phyloP scores from a whole-genome alignment of 2,329 filamentous ascomycete genomes.

The Blastomyces parvus region DNA sequence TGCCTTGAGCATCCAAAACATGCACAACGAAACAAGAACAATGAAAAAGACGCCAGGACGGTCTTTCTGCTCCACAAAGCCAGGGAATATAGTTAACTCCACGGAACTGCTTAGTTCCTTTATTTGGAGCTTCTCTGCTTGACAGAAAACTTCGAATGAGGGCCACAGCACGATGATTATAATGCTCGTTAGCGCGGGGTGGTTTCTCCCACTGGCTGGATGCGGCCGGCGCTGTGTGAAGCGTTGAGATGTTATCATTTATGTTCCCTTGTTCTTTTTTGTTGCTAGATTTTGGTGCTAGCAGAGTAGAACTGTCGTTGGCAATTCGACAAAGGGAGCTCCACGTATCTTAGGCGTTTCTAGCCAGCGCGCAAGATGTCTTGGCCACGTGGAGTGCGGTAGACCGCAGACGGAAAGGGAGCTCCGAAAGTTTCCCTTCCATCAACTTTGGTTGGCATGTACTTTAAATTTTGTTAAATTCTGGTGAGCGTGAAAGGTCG shows the following conservation, averaged over 20 bases:
- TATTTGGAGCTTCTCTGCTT: not conserved
- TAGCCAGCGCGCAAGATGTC: not conserved
- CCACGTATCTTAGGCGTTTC: not conserved
- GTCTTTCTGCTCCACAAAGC: not conserved
- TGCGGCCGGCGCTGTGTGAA: not conserved
- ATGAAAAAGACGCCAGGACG: not conserved
- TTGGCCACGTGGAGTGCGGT: not conserved
- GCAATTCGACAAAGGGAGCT: not conserved
- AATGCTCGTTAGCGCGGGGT: not conserved
- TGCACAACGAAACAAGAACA: not conserved
- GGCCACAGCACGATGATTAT: not conserved
- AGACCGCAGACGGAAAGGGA: not conserved
- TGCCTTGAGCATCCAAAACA: not conserved
- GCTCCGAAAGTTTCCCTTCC: too few species aligned
- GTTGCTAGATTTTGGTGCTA: not conserved
- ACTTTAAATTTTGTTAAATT: too few species aligned
- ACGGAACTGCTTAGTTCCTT: not conserved
- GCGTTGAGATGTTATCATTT: not conserved
- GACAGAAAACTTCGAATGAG: not conserved
- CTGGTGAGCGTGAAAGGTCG: too few species aligned
- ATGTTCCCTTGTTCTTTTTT: not conserved
- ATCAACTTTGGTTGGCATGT: too few species aligned
- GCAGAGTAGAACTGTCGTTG: not conserved
- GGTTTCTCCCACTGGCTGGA: not conserved
- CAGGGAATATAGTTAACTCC: not conserved